phyloP scores from a whole-genome alignment of 768 basidiomycete species.

The Lactifluus volemus region DNA sequence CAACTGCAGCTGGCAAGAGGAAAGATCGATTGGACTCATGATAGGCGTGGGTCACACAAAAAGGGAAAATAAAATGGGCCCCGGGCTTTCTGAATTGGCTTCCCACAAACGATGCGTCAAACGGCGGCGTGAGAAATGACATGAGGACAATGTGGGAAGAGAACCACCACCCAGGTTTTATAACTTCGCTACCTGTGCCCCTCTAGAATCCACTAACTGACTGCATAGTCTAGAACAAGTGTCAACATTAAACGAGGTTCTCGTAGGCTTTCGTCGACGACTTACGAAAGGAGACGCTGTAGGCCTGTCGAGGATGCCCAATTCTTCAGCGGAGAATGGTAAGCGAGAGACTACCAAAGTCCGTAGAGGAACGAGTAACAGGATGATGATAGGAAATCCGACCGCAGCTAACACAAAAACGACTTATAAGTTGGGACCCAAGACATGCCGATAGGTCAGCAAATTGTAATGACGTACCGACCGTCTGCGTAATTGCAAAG shows the following conservation, averaged over 20 bases:
- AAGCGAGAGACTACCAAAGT: conserved; percentile 62
- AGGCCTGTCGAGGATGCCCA: conserved; percentile 45
- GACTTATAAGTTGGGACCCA: neutral
- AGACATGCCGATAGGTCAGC: neutral
- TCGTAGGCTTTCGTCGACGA: conserved; percentile 16
- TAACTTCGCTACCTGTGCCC: too few relatives aligned
- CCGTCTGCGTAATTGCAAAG: conserved; percentile 86
- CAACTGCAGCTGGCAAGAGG: too few relatives aligned
- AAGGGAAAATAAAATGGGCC: too few relatives aligned
- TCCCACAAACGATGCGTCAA: too few relatives aligned
- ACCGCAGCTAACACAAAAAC: conserved; percentile 54
- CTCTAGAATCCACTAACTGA: conserved; percentile 16
- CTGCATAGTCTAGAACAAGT: conserved; percentile 13
- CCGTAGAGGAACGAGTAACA: conserved; percentile 72
- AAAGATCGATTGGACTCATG: too few relatives aligned
- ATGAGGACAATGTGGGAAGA: too few relatives aligned
- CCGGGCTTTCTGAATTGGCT: too few relatives aligned
- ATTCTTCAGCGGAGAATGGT: conserved; percentile 68
- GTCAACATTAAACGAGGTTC: neutral
- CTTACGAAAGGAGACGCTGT: conserved; percentile 73
- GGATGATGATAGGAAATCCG: conserved; percentile 82
- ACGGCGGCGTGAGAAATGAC: too few relatives aligned
- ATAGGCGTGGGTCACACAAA: too few relatives aligned
- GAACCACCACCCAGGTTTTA: too few relatives aligned
- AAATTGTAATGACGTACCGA: conserved; percentile 39